Evolutionary conservation across 805 yeast genomes (phyloP), one percentile per base, ranked within the genome.

Genomic region (Isabelozyma rhagii): DNA sequence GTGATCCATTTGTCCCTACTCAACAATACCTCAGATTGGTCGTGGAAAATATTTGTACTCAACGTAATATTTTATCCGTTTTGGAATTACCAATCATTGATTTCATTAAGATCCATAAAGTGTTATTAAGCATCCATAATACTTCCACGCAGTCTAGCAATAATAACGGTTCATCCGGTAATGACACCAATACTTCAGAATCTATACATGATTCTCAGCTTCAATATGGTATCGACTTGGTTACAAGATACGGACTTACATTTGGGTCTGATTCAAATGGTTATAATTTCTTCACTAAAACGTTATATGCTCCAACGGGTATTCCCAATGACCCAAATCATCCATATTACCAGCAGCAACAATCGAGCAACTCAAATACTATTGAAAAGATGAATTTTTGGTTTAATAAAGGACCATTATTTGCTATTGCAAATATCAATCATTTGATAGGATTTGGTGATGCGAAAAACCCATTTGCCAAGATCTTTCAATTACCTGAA

Each of bases 1-100:
- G 87, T 51, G 94, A 88, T 61, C 90, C 93, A 6, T 88, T 88
- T 67, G 90, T 86, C 4, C 96, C 96, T 21, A 85, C 94, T 2
- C 84, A 82, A 45, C 91, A 86, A 58, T 88, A 88, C 61, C 76
- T 88, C 66, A 75, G 86, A 57, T 75, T 87, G 69, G 91, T 88
- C 17, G 87, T 88, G 45, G 94, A 87, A 55, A 87, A 87, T 59
- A 87, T 87, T 51, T 81, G 85, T 58, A 79, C 83, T n/a, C 85
- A 82, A 54, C 62, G 85, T 48, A 79, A 80, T 59, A 78, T 81
- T 43, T 62, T 86, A 62, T 73, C 89, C 55, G 67, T 80, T n/a
- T 67, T 79, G 34, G 85, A 81, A 58, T 72, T 81, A 64, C 81
- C 85, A 27, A 80, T 78, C 61, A 81, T 81, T 44, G 85, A 81